Conservation (phyloP, 441 rosid species). For the Erysimum pusillum region DNA sequence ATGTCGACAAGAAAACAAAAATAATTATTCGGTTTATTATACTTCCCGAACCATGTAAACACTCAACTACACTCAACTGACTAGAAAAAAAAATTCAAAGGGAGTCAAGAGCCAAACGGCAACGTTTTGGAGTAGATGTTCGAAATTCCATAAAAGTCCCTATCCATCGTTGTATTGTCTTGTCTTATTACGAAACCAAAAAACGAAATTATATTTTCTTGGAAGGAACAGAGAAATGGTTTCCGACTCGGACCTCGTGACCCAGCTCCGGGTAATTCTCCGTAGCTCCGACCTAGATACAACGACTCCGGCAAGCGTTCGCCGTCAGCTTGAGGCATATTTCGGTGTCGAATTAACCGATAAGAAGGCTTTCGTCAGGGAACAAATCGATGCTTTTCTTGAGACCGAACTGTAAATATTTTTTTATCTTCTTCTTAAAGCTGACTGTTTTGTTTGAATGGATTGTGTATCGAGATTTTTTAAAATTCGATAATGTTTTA, state of each 20-base stretch:
- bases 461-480: not conserved
- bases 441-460: not conserved
- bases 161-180: too few relatives aligned
- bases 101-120: too few relatives aligned
- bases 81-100: too few relatives aligned
- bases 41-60: too few relatives aligned
- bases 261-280: slow-evolving; percentile 70
- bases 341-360: slow-evolving; percentile 69
- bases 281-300: slow-evolving; percentile 72
- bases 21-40: too few relatives aligned
- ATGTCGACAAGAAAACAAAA: too few relatives aligned
- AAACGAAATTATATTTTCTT: not conserved
- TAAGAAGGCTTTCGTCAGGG: slow-evolving; percentile 63
- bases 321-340: slow-evolving; percentile 71
- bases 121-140: too few relatives aligned
- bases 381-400: slow-evolving; percentile 69
- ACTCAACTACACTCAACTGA: too few relatives aligned
- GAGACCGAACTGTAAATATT: slow-evolving; percentile 35
- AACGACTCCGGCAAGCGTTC: slow-evolving; percentile 68
- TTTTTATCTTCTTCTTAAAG: not conserved
- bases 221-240: slow-evolving; percentile 52
- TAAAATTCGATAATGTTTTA: not conserved
- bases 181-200: too few relatives aligned
- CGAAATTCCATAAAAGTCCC: too few relatives aligned
- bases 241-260: slow-evolving; percentile 67